Conservation (phyloP, 176 grass and related monocot species). For the Pharus latifolius region DNA sequence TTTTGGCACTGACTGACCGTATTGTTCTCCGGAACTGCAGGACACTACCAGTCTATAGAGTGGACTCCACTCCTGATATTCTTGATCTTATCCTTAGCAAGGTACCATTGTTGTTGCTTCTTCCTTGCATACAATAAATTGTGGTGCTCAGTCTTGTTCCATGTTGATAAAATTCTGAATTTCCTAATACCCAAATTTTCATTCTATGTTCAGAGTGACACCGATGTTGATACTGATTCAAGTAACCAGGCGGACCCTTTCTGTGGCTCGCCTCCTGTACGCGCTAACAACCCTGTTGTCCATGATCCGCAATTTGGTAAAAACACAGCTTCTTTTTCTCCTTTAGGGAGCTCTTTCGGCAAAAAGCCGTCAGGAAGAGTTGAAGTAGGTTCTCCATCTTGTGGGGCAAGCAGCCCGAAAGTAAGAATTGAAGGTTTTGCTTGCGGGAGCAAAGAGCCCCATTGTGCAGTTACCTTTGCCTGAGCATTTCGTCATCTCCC, state of each 20-base stretch:
- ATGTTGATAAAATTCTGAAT: neutral
- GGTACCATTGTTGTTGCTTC: constrained; percentile 24
- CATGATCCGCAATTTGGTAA: constrained; percentile 65
- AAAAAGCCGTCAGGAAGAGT: constrained; percentile 34
- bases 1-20: too few relatives aligned
- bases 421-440: constrained; percentile 88
- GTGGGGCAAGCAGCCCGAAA: constrained; percentile 57
- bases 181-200: constrained; percentile 2
- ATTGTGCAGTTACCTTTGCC: constrained; percentile 49
- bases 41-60: constrained; percentile 35
- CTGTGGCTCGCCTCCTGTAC: constrained; percentile 77
- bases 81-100: constrained; percentile 64
- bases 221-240: constrained; percentile 43
- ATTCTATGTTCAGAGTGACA: constrained; percentile 37
- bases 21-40: constrained; percentile 8
- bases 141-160: neutral
- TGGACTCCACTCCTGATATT: constrained; percentile 44
- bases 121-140: neutral
- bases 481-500: constrained; percentile 29
- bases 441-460: constrained; percentile 51
- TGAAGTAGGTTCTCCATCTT: constrained; percentile 63
- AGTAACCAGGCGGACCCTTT: constrained; percentile 53
- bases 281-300: constrained; percentile 75
- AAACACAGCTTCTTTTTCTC: constrained; percentile 44
- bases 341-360: constrained; percentile 49